Evolutionary conservation across 441 rosid species (phyloP).

Genomic region (Jatropha multifida): DNA sequence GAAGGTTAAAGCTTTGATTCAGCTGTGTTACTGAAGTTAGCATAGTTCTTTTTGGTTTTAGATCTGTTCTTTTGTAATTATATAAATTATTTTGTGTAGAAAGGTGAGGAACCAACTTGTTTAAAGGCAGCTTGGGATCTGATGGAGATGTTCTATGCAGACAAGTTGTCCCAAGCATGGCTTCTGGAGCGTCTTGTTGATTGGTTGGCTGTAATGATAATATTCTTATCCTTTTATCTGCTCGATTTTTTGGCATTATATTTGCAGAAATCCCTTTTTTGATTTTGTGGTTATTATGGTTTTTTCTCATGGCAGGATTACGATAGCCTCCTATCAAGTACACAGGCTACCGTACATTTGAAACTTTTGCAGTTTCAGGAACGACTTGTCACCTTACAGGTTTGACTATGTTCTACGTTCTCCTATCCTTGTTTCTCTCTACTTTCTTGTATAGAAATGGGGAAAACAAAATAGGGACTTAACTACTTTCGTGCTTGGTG

Average conservation of each 20-base stretch:
- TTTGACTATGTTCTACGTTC: constrained; percentile 26
- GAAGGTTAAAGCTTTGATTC: constrained; percentile 39
- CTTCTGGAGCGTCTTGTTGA: constrained; percentile 78
- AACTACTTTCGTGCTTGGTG: neutral
- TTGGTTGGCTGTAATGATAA: constrained; percentile 83
- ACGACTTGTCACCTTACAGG: constrained; percentile 72
- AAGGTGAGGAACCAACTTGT: constrained; percentile 52
- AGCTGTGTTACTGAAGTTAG: neutral
- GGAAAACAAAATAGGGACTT: neutral
- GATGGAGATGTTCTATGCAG: constrained; percentile 86
- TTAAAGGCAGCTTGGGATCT: constrained; percentile 97
- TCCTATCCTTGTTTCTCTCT: neutral
- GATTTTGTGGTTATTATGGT: constrained; percentile 10
- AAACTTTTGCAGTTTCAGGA: constrained; percentile 78
- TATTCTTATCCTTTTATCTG: neutral
- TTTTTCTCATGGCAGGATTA: constrained; percentile 59
- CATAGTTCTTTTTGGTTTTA: neutral
- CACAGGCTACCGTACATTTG: constrained; percentile 62
- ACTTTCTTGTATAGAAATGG: neutral
- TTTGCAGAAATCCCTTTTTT: neutral
- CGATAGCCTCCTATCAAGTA: constrained; percentile 61
- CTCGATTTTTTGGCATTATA: neutral
- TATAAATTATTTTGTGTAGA: constrained; percentile 33
- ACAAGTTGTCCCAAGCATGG: constrained; percentile 73
- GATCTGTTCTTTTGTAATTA: constrained; percentile 6